Evolutionary conservation across 495 filamentous ascomycete genomes (phyloP).

Genomic region (Xylaria nigripes): DNA sequence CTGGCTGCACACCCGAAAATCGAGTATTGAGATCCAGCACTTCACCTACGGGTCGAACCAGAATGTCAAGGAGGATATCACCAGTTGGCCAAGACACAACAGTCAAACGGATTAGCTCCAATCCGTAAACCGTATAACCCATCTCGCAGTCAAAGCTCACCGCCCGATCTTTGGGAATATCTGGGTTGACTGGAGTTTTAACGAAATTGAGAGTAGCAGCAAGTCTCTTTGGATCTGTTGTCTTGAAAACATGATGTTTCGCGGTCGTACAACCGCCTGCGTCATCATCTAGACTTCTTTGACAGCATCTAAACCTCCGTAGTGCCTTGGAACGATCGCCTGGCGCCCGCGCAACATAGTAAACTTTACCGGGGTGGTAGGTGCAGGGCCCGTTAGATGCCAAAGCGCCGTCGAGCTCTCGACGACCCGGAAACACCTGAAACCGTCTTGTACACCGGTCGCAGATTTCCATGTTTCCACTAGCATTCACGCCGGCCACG

Average conservation of each 20-base stretch:
- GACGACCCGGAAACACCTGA: slow-evolving; percentile 83
- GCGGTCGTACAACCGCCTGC: slow-evolving; percentile 62
- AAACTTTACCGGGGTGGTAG: slow-evolving; percentile 63
- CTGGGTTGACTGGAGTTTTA: slow-evolving; percentile 57
- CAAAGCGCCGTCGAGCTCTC: slow-evolving; percentile 69
- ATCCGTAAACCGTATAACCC: slow-evolving; percentile 79
- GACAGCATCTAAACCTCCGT: slow-evolving; percentile 67
- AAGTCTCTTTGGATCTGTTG: slow-evolving; percentile 63
- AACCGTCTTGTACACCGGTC: slow-evolving; percentile 82
- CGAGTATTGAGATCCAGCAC: slow-evolving; percentile 84
- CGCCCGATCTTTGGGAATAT: slow-evolving; percentile 34
- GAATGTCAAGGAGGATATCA: slow-evolving; percentile 65
- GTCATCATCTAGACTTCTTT: slow-evolving; percentile 53
- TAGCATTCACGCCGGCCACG: slow-evolving; percentile 51
- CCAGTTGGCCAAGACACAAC: slow-evolving; percentile 79
- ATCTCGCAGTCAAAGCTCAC: slow-evolving; percentile 95
- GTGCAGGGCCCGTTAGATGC: slow-evolving; percentile 67
- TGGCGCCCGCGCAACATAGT: slow-evolving; percentile 38
- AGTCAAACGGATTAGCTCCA: slow-evolving; percentile 85
- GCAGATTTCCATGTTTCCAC: slow-evolving; percentile 74
- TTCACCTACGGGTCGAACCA: slow-evolving; percentile 76
- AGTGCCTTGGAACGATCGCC: slow-evolving; percentile 39
- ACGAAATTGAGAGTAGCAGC: slow-evolving; percentile 71
- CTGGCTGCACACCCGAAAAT: slow-evolving; percentile 73
- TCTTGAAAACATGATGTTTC: slow-evolving; percentile 80